Conservation (phyloP, 2,329 filamentous ascomycete species). For the Periglandula ipomoeae region DNA sequence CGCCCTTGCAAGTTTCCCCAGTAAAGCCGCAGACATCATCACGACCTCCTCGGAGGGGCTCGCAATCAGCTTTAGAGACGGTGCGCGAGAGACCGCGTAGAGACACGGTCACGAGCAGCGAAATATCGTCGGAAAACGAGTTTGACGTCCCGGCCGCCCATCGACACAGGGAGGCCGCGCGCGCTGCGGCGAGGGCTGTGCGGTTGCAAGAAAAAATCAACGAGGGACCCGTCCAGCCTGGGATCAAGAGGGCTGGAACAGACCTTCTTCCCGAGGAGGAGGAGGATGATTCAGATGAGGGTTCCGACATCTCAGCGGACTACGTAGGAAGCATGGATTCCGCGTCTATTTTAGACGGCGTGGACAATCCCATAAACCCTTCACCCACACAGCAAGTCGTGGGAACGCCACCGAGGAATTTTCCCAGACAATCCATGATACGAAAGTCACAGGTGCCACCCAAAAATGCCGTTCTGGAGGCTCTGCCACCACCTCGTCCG, state of each 20-base stretch:
- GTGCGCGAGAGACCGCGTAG: slow-evolving; percentile 60
- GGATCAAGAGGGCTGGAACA: slow-evolving; percentile 36
- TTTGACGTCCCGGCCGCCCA: slow-evolving; percentile 59
- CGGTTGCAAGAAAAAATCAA: slow-evolving; percentile 29
- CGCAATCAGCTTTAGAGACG: slow-evolving; percentile 60
- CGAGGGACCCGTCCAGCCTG: slow-evolving; percentile 25
- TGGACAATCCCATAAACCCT: slow-evolving; percentile 47
- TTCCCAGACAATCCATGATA: slow-evolving; percentile 54
- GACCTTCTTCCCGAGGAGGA: slow-evolving; percentile 48
- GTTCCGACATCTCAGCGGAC: slow-evolving; percentile 53
- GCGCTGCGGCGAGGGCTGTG: slow-evolving; percentile 39
- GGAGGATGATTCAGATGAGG: slow-evolving; percentile 51
- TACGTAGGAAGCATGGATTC: slow-evolving; percentile 63
- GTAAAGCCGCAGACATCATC: slow-evolving; percentile 46
- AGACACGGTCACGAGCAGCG: slow-evolving; percentile 74
- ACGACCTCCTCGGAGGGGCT: slow-evolving; percentile 50
- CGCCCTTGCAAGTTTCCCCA: slow-evolving; percentile 64
- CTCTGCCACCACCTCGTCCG: slow-evolving; percentile 61
- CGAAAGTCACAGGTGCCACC: slow-evolving; percentile 49
- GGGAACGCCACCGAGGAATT: slow-evolving; percentile 53
- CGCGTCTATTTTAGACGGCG: slow-evolving; percentile 58
- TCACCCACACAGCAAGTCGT: slow-evolving; percentile 50
- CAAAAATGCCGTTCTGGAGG: slow-evolving; percentile 49
- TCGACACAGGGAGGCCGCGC: slow-evolving; percentile 51
- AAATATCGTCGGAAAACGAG: slow-evolving; percentile 77